Percentiles rank a stretch among this genome's conserved stretches.
Evolutionary conservation across 179 eudicot species (phyloP).

Genomic region (Spinacia oleracea): DNA sequence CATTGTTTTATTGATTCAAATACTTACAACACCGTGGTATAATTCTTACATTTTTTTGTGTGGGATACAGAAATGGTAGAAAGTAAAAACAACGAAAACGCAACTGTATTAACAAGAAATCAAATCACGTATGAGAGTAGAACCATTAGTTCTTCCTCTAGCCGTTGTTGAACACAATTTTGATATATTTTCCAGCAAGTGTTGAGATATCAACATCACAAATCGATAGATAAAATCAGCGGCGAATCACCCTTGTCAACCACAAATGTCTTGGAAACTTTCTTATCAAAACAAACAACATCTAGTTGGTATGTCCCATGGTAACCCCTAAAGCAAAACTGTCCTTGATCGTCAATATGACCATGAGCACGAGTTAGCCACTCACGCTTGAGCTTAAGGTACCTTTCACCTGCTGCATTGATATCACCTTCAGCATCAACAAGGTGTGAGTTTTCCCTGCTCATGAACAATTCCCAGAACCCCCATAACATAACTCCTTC

Average conservation of each 20-base stretch:
- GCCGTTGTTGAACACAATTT: neutral
- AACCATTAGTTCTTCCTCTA: neutral
- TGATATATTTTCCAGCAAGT: neutral
- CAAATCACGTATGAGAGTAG: neutral
- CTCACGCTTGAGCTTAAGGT: constrained; percentile 60
- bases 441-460: constrained; percentile 60
- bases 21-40: neutral
- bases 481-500: constrained; percentile 89
- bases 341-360: constrained; percentile 53
- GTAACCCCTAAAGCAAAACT: constrained; percentile 72
- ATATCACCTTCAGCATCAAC: constrained; percentile 88
- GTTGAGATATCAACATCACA: constrained; percentile 15
- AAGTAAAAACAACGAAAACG: neutral
- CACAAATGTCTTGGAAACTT: constrained; percentile 54
- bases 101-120: neutral
- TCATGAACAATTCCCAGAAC: constrained; percentile 89
- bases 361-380: constrained; percentile 71
- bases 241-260: constrained; percentile 71
- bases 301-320: constrained; percentile 80
- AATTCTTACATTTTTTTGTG: no score
- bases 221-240: constrained; percentile 44
- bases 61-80: neutral
- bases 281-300: constrained; percentile 30
- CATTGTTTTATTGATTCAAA: neutral
- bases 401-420: constrained; percentile 71